Evolutionary conservation across 345 rosid genomes (phyloP), one percentile per base, ranked within the genome.

Genomic region (Fremontodendron californicum): DNA sequence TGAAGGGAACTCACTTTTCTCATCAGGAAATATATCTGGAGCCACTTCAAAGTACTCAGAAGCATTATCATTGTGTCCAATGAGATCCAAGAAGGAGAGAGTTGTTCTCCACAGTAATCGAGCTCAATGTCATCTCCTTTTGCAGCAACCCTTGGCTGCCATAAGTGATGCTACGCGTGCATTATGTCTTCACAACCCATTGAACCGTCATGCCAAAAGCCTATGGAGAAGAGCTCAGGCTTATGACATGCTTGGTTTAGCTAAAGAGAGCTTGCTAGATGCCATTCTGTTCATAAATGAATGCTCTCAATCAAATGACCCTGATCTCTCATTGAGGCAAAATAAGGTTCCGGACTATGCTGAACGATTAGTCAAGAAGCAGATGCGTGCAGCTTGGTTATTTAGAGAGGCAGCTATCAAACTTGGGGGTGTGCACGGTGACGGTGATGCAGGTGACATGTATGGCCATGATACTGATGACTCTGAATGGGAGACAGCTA

Each of bases 181-280:
- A 9, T 91, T 96, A 51, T 87, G 95, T 80, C 89, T 94, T 78
- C 97, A 96, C 77, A 91, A 83, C 81, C 97, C 99, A 0, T 87
- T 87, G 23, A 96, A 94, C 81, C 89, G 95, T 19, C 99, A 96
- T 80, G 99, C 97, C 27, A 96, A 94, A 86, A 92, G 97, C 82
- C 97, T 94, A 0, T 96, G 99, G 98, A 92, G 98, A 80, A 91
- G 99, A 85, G 97, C 99, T 74, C 98, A 96, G 79, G 97, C 98
- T 35, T 96, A 92, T 77, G 99, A 96, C 83, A 96, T 96, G 96
- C 87, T 96, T 16, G 91, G 92, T 42, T 82, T 96, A 82, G 98
- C 97, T 60, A 94, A 96, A 84, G 99, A 96, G 85, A 94, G 97
- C 78, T 84, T 96, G 84, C 83, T 96, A n/a, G 99, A 96, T 64